A percentile compares a stretch with the other conserved stretches of the same genome.
phyloP scores from a whole-genome alignment of 495 filamentous ascomycete species.

The Aspergillus avenaceus region DNA sequence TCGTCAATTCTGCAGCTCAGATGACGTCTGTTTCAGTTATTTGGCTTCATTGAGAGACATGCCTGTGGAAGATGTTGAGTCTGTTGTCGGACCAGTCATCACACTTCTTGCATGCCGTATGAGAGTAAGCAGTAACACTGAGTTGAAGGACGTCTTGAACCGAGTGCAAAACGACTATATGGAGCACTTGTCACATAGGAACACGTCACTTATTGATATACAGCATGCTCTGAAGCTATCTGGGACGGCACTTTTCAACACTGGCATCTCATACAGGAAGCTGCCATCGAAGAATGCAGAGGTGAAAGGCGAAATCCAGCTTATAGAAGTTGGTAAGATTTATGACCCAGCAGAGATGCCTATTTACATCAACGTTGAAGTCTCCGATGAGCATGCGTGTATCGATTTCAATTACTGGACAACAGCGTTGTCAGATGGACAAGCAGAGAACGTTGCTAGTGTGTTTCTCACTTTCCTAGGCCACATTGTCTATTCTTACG shows the following conservation, averaged over 20 bases:
- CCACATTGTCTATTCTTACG: slow-evolving; percentile 34
- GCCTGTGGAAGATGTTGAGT: slow-evolving; percentile 39
- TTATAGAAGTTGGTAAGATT: slow-evolving; percentile 36
- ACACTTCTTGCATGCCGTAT: slow-evolving; percentile 52
- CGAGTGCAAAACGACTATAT: slow-evolving; percentile 49
- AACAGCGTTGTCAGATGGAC: slow-evolving; percentile 39
- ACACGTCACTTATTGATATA: slow-evolving; percentile 50
- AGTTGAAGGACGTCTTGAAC: slow-evolving; percentile 28
- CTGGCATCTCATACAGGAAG: slow-evolving; percentile 42
- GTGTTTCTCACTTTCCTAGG: slow-evolving; percentile 43
- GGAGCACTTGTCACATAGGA: slow-evolving; percentile 42
- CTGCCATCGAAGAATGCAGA: slow-evolving; percentile 23
- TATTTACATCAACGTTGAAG: slow-evolving; percentile 52
- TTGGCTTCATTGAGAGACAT: slow-evolving; percentile 49
- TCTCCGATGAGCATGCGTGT: slow-evolving; percentile 35
- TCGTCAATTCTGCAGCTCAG: slow-evolving; percentile 41
- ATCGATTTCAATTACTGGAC: slow-evolving; percentile 59
- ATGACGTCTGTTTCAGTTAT: slow-evolving; percentile 54
- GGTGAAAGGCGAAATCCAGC: slow-evolving; percentile 28
- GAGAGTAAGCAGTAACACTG: slow-evolving; percentile 22
- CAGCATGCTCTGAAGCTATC: slow-evolving; percentile 39
- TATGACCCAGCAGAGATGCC: slow-evolving; percentile 56
- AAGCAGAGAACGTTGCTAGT: slow-evolving; percentile 48
- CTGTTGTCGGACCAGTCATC: slow-evolving; percentile 50
- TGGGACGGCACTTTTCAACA: slow-evolving; percentile 31